Evolutionary conservation across 148 eudicot species (phyloP), one percentile per base, ranked within the genome.

Genomic region (Amaranthus palmeri): DNA sequence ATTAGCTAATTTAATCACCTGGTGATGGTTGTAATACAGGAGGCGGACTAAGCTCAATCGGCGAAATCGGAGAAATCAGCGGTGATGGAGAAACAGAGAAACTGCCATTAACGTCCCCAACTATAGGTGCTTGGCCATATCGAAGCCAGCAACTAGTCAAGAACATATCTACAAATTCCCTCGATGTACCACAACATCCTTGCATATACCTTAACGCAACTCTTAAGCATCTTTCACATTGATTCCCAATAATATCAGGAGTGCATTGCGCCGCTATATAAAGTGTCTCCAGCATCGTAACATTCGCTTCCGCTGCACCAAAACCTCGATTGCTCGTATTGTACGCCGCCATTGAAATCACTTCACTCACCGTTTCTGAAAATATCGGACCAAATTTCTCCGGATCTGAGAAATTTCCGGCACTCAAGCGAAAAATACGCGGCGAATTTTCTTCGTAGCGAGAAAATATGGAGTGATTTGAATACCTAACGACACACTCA

Each of bases 191-290:
- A 44, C 70, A 45, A 45, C 48, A 54, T 18, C 41, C 62, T 3
- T 62, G 62, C 54, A 73, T 64, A 54, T 15, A 10, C 15, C 50
- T 54, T 0, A 73, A 44, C 4, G 61, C 61, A 0, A 69, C 62
- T 18, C 43, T 12, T 45, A 65, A 50, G 70, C 76, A 73, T 45
- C 54, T 64, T 60, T 73, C 76, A 65, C 76, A 73, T 3, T 12
- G 69, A 10, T 17, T 47, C 3, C 70, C 76, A 5, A 73, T 18
- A 64, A 73, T 64, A 65, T 65, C 76, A 10, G 76, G 70, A 11
- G 76, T 63, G 62, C 76, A 73, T 46, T 73, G 76, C 54, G 47
- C 76, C 44, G 54, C 62, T 8, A 59, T 14, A 62, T 73, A 65
- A 8, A 64, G 52, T 3, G 43, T 54, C 3, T 54, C 60, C 40